These are phyloP conservation scores for Talaromyces sp. DNA, from an alignment of 2,329 filamentous ascomycete species.

Conservation along the genomic window DNA sequence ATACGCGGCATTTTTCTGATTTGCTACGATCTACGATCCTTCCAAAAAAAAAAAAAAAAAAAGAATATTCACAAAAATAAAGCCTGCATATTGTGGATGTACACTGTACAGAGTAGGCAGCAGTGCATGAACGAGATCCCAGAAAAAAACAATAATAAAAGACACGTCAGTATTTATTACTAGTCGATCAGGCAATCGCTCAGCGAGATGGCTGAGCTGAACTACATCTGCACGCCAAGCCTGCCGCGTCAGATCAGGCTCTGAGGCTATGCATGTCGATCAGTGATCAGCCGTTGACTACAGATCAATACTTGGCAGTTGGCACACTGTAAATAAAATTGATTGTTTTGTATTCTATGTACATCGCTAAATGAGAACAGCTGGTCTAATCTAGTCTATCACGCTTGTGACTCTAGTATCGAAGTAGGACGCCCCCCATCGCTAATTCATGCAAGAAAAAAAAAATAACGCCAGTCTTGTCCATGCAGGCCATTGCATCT, in stretches of 20 bases:
- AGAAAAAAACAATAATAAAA: too few species aligned
- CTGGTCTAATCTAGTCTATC: neutral
- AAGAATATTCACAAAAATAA: neutral
- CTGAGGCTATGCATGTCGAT: neutral
- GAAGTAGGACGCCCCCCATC: neutral
- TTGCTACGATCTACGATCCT: neutral
- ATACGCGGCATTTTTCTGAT: neutral
- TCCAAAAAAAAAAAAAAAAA: neutral
- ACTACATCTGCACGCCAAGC: neutral
- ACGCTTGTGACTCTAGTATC: neutral
- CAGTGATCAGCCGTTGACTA: neutral
- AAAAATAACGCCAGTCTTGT: neutral
- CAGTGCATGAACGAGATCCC: neutral
- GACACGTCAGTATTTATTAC: neutral
- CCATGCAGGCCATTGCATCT: neutral
- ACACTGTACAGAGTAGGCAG: neutral
- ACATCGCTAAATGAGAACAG: neutral
- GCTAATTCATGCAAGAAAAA: neutral
- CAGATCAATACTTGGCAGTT: neutral
- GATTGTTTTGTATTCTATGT: neutral
- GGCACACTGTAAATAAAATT: neutral
- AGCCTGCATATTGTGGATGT: neutral
- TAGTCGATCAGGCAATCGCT: neutral
- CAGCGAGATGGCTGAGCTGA: neutral
- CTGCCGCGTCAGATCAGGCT: neutral